Conservation (phyloP, 75 land plant genomes). For the Larix kaempferi region DNA sequence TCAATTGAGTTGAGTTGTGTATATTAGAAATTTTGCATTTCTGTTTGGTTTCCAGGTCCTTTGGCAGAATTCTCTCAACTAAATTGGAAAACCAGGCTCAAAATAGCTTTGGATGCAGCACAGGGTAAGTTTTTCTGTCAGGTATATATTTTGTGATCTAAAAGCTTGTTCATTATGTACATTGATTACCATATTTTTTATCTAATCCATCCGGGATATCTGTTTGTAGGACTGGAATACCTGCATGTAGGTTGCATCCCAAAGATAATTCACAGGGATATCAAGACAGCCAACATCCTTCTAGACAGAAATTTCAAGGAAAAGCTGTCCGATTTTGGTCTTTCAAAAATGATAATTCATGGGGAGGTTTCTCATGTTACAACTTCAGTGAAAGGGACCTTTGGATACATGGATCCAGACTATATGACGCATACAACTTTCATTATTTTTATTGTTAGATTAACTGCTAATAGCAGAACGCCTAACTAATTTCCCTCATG, state of each 20-base stretch:
- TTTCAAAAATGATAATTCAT: slow-evolving; percentile 6
- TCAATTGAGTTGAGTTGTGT: no score
- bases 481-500: no score
- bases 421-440: slow-evolving; percentile 1
- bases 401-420: slow-evolving; percentile 31
- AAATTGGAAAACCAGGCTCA: not conserved
- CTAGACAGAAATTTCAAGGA: slow-evolving; percentile 4
- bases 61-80: not conserved
- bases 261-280: slow-evolving; percentile 15
- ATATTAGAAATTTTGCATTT: no score
- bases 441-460: no score
- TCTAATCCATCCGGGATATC: not conserved
- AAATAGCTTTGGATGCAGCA: not conserved
- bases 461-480: no score
- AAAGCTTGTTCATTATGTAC: not conserved
- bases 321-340: slow-evolving; percentile 14
- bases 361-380: slow-evolving; percentile 3
- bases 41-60: not conserved
- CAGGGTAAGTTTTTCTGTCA: not conserved
- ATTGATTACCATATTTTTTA: not conserved
- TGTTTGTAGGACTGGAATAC: slow-evolving; percentile 14
- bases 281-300: slow-evolving; percentile 12
- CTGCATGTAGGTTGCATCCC: slow-evolving; percentile 14
- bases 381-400: slow-evolving; percentile 21
- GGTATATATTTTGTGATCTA: no score